Conservation (phyloP, 768 basidiomycete genomes). For the Russula sp. region DNA sequence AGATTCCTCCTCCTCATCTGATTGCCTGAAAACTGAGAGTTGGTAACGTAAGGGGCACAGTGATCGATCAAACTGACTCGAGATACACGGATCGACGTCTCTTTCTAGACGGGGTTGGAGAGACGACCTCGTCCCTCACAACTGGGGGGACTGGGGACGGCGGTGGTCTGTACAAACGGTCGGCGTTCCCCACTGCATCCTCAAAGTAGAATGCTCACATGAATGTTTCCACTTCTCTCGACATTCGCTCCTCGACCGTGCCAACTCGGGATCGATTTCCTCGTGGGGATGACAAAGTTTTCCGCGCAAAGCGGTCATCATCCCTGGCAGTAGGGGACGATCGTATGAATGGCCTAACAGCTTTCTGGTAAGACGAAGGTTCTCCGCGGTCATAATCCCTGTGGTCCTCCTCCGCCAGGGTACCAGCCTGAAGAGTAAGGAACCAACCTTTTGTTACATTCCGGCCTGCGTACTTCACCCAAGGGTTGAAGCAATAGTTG, state of each 20-base stretch:
- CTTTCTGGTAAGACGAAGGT: constrained; percentile 3
- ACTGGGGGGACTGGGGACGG: neutral
- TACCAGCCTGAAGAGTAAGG: neutral
- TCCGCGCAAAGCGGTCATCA: neutral
- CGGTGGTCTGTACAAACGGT: neutral
- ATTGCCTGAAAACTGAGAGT: constrained; percentile 1
- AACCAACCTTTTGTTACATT: constrained; percentile 7
- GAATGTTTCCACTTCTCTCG: constrained; percentile 13
- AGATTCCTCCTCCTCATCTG: constrained; percentile 12
- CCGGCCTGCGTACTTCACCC: neutral
- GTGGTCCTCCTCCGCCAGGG: neutral
- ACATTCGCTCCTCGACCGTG: constrained; percentile 11
- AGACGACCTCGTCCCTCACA: neutral
- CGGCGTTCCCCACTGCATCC: neutral
- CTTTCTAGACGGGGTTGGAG: constrained; percentile 13
- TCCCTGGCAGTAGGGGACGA: neutral
- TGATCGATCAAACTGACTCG: constrained; percentile 7
- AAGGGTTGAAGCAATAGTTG: neutral
- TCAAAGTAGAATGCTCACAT: neutral
- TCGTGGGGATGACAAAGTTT: neutral
- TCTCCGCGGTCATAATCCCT: constrained; percentile 3
- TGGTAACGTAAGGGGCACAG: neutral
- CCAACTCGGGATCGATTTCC: neutral
- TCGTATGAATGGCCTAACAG: neutral
- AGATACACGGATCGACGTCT: neutral